Evolutionary conservation across 257 asterid species (phyloP), one percentile per base, ranked within the genome.

Genomic region (Nicotiana paniculata): DNA sequence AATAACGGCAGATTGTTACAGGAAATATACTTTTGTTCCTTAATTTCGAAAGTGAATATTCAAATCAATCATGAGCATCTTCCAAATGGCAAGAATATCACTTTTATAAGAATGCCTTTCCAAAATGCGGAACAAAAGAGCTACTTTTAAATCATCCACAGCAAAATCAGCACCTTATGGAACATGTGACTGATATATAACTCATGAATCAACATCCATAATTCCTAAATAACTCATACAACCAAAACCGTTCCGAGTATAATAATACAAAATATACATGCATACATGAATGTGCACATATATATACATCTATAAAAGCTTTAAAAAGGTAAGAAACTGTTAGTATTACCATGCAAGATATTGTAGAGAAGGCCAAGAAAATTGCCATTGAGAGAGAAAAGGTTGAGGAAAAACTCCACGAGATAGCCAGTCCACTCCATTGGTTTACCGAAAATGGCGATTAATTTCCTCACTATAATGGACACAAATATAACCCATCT

Each of bases 401-500:
- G 94, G 84, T 95, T 95, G 0, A 95, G 94, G 51, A 94, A 6
- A 80, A 92, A 93, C 90, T 96, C 99, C 78, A 93, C 61, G 6
- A 90, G 30, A 81, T 81, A 92, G 55, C 98, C 99, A 82, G 28
- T 12, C 92, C 93, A 90, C 64, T 92, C 93, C 97, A 96, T 83
- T 28, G 98, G 98, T 86, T 91, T 91, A 37, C 91, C 89, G 15
- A 91, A 78, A 80, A 89, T 30, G 88, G 89, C 86, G 4, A 96
- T 85, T 63, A 94, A 81, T 83, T 90, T 96, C 86, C 98, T 88
- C 18, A 69, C 91, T 11, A 94, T 30, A 66, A 94, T 84, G 6
- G 98, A 94, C 15, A 93, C 91, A 66, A 94, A 84, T 57, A 96
- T 91, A 32, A 96, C 94, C 99, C 97, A 94, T 86, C 92, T 86